These are phyloP conservation scores for Picocystis sp. DNA, from an alignment of 163 green algal genomes.

Conservation along the genomic window DNA sequence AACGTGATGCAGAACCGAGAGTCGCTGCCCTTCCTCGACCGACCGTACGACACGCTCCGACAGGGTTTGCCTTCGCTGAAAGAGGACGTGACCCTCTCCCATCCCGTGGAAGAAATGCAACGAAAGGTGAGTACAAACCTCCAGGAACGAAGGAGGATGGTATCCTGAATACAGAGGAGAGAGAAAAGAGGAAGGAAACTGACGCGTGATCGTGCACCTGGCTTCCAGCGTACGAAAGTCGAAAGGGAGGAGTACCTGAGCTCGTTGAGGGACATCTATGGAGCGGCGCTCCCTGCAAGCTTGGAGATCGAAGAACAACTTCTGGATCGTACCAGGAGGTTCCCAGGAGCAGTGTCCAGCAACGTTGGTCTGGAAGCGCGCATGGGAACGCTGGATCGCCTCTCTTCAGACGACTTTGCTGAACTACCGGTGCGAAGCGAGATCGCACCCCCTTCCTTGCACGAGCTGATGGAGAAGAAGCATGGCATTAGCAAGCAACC, in stretches of 20 bases:
- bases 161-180: slow-evolving; percentile 8
- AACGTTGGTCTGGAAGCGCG: slow-evolving; percentile 4
- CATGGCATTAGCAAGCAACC: slow-evolving; percentile 2
- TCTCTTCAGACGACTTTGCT: neutral
- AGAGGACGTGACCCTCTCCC: slow-evolving; percentile 29
- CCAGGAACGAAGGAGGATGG: neutral
- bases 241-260: neutral
- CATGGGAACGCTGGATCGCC: slow-evolving; percentile 3
- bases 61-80: slow-evolving; percentile 52
- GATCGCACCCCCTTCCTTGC: neutral
- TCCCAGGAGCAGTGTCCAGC: too few species aligned
- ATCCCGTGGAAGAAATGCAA: slow-evolving; percentile 61
- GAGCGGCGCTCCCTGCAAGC: slow-evolving; percentile 47
- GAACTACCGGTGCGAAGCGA: slow-evolving; percentile 3
- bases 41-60: slow-evolving; percentile 46
- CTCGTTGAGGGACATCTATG: slow-evolving; percentile 51
- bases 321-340: slow-evolving; percentile 15
- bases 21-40: slow-evolving; percentile 34
- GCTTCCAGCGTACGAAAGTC: too few species aligned
- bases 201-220: too few species aligned
- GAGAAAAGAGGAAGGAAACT: slow-evolving; percentile 12
- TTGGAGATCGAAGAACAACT: slow-evolving; percentile 71
- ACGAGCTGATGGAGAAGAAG: slow-evolving; percentile 4
- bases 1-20: slow-evolving; percentile 23
- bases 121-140: neutral